Percentiles rank a stretch among this genome's conserved stretches.
Evolutionary conservation across 2,329 filamentous ascomycete species (phyloP).

Genomic region (Drechslerella coelobrocha): DNA sequence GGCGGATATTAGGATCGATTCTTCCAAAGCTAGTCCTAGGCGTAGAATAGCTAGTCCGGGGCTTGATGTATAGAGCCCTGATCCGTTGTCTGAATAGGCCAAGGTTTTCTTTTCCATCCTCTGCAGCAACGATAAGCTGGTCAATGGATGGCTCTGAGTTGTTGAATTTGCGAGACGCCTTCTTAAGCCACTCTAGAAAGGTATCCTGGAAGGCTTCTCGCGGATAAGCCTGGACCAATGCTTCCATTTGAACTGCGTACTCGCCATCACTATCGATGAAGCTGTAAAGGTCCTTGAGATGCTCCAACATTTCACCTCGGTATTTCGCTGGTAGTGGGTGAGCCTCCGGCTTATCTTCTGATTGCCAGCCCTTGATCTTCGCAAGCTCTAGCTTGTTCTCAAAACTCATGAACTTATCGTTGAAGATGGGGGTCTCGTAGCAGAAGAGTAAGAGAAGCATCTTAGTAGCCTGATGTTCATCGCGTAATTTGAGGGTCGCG

Average conservation of each 20-base stretch:
- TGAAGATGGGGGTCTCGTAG: not conserved
- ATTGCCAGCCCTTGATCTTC: slow-evolving; percentile 13
- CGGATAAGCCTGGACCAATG: not conserved
- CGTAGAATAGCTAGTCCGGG: not conserved
- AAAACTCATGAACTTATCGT: not conserved
- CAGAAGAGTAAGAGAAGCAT: not conserved
- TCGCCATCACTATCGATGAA: not conserved
- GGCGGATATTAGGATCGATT: not conserved
- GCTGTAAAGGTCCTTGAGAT: not conserved
- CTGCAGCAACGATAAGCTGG: not conserved
- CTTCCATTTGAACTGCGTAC: not conserved
- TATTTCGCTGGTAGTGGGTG: not conserved
- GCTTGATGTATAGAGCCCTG: not conserved
- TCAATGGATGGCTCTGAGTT: slow-evolving; percentile 2
- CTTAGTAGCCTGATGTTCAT: not conserved
- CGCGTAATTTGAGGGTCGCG: not conserved
- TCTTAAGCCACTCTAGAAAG: slow-evolving; percentile 19
- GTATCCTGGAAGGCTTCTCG: slow-evolving; percentile 9
- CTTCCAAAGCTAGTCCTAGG: not conserved
- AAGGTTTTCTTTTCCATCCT: not conserved
- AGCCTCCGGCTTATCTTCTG: no score
- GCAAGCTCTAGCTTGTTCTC: slow-evolving; percentile 12
- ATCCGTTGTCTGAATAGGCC: not conserved
- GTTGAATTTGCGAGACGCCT: not conserved
- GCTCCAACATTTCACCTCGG: not conserved